A percentile compares a stretch with the other conserved stretches of the same genome.
Evolutionary conservation across 352 stramenopile species (phyloP).

Genomic region (Globisporangium takayamanum): DNA sequence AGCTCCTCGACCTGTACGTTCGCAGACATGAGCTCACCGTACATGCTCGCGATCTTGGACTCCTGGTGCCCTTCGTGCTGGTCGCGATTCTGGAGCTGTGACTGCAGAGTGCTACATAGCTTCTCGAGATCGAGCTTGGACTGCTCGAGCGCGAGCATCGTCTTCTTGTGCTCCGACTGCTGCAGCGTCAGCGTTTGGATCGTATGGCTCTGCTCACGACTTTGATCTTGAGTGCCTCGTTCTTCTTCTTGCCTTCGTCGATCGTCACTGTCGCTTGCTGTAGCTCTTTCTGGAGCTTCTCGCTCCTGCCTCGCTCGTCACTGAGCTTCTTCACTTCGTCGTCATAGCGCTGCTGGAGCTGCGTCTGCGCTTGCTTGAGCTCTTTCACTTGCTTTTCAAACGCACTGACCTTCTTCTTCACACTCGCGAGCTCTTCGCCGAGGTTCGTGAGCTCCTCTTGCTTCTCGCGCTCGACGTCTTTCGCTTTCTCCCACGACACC

Average conservation of each 20-base stretch:
- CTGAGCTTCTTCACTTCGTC: conserved; percentile 16
- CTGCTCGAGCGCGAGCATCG: conserved; percentile 43
- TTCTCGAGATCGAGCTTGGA: conserved; percentile 69
- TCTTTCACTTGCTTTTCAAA: conserved; percentile 31
- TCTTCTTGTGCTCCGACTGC: conserved; percentile 46
- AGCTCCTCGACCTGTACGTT: conserved; percentile 75
- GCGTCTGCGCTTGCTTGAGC: conserved; percentile 2
- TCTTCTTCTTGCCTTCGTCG: conserved; percentile 47
- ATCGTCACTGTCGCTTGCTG: conserved; percentile 16
- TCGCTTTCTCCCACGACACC: conserved; percentile 66
- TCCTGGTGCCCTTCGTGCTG: conserved; percentile 61
- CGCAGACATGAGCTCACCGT: conserved; percentile 63
- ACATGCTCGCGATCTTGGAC: conserved; percentile 58
- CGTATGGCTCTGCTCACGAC: conserved; percentile 43
- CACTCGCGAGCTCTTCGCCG: conserved; percentile 49
- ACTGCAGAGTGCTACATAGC: conserved; percentile 43
- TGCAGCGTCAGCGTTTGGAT: conserved; percentile 58
- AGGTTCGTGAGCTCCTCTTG: conserved; percentile 71
- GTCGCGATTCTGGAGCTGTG: conserved; percentile 52
- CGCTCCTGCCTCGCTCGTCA: conserved; percentile 24
- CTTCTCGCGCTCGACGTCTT: conserved; percentile 69
- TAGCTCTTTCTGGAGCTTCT: conserved; percentile 46
- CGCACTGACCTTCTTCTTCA: conserved; percentile 39
- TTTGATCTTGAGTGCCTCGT: conserved; percentile 37
- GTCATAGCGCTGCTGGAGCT: conserved; percentile 11